Base-by-base conservation (phyloP, 2,329 filamentous ascomycete species). In the Tricladium varicosporioides region DNA sequence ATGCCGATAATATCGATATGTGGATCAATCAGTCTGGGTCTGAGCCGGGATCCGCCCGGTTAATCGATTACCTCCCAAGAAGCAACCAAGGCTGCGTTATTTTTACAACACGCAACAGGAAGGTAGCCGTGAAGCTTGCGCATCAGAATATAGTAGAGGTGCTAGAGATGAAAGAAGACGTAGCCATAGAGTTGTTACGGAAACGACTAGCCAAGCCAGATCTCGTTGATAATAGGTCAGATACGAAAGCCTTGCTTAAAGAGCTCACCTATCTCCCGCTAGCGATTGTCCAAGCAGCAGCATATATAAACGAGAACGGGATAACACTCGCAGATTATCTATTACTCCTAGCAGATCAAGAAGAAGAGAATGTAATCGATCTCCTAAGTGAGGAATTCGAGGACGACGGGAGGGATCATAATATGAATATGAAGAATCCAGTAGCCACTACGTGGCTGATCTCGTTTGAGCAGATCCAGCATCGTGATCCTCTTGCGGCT, bases 201-300 rank as follows among this genome's bases (percentile, higher is more conserved):
- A 69, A 65, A 18, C 61, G 59, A 31, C 51, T 73, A 10, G 56
- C 60, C n/a, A 19, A 58, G 46, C 45, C 22, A 22, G 14, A 57
- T 2, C 19, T 57, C 8, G 11, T 64, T 13, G 19, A 58, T 2
- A 57, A 18, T 54, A 60, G 60, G 15, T 7, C n/a, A 2, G 32
- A 45, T 2, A 53, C 54, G 2, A 51, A 27, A 10, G 55, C 69
- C 10, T 59, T 76, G 1, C 62, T 75, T 1, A 27, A 60, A 4
- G 60, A 72, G 48, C 70, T 79, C 10, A 67, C 65, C 0, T 72
- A 64, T 54, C 70, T 78, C 16, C 76, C 76, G 0, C 64, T 75
- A 8, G 74, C 72, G 10, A 76, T 76, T 16, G 66, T n/a, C n/a
- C n/a, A n/a, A n/a, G n/a, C n/a, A n/a, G n/a, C n/a, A n/a, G n/a